A percentile compares a stretch with the other conserved stretches of the same genome.
These are phyloP conservation scores for Auricularia heimuer DNA, from an alignment of 768 basidiomycete genomes.

Conservation along the genomic window DNA sequence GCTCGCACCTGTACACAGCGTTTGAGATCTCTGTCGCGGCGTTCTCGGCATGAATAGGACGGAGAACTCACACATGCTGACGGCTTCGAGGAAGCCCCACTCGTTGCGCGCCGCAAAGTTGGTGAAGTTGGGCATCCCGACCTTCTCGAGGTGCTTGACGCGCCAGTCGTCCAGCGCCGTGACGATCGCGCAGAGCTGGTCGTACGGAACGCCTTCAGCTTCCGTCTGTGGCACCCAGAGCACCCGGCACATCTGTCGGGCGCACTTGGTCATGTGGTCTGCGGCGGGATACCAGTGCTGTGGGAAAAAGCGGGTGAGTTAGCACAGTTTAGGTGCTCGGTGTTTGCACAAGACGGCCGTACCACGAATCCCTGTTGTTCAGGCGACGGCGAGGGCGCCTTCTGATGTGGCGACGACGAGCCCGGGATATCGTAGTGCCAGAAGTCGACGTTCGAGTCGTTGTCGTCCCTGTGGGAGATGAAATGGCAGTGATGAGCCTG, in stretches of 20 bases:
- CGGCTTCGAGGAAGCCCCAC: slow-evolving; percentile 85
- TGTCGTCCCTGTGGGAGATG: slow-evolving; percentile 46
- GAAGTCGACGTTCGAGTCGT: slow-evolving; percentile 85
- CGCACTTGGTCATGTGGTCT: slow-evolving; percentile 73
- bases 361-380: not conserved
- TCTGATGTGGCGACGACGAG: slow-evolving; percentile 20
- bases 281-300: slow-evolving; percentile 80
- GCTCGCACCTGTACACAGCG: slow-evolving; percentile 53
- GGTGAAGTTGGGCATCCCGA: slow-evolving; percentile 72
- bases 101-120: slow-evolving; percentile 46
- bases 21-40: not conserved
- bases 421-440: slow-evolving; percentile 56
- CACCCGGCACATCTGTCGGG: slow-evolving; percentile 69
- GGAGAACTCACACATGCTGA: slow-evolving; percentile 44
- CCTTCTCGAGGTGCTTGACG: slow-evolving; percentile 59
- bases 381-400: not conserved
- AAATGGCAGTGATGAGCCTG: slow-evolving; percentile 17
- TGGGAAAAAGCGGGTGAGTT: slow-evolving; percentile 5
- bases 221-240: slow-evolving; percentile 75
- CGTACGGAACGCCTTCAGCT: slow-evolving; percentile 64
- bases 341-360: too few relatives aligned
- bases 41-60: not conserved
- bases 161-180: slow-evolving; percentile 60
- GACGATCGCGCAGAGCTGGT: slow-evolving; percentile 48
- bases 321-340: too few relatives aligned